A percentile compares a stretch with the other conserved stretches of the same genome.
Conservation (phyloP, 2,329 filamentous ascomycete genomes). For the Aspergillus calidoustus region DNA sequence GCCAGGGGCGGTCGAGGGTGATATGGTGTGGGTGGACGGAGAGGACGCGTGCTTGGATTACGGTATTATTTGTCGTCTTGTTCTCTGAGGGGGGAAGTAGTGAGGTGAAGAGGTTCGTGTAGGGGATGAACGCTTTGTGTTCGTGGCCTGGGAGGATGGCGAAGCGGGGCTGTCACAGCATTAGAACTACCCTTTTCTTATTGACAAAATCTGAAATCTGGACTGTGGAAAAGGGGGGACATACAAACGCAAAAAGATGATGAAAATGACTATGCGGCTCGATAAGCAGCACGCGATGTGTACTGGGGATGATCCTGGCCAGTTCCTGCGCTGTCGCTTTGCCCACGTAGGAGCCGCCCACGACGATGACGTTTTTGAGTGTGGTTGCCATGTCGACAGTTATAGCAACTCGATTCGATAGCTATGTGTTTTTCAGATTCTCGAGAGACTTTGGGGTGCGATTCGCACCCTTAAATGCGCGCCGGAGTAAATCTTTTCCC, state of each 20-base stretch:
- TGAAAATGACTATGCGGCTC: conserved; percentile 44
- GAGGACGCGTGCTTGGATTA: conserved; percentile 39
- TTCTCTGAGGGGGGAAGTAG: conserved; percentile 28
- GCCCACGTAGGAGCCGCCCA: conserved; percentile 44
- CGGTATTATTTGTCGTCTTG: conserved; percentile 26
- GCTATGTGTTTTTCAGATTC: not conserved
- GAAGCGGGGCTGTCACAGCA: conserved; percentile 35
- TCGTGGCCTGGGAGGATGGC: conserved; percentile 41
- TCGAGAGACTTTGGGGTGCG: not conserved
- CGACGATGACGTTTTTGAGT: conserved; percentile 42
- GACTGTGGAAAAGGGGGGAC: not conserved
- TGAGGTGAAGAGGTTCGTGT: conserved; percentile 36
- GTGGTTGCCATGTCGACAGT: conserved; percentile 30
- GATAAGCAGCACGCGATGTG: conserved; percentile 40
- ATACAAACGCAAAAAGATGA: conserved; percentile 41
- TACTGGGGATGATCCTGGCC: conserved; percentile 37
- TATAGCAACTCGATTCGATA: too few relatives aligned
- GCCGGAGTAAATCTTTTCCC: conserved; percentile 15
- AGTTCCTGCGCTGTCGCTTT: conserved; percentile 42
- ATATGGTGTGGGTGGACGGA: conserved; percentile 34
- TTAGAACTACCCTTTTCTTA: not conserved
- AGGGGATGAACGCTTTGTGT: conserved; percentile 44
- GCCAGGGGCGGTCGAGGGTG: conserved; percentile 41
- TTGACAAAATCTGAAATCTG: too few relatives aligned
- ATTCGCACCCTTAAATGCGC: conserved; percentile 4